These are phyloP conservation scores for Udeniomyces megalosporus DNA, from an alignment of 768 basidiomycete genomes.

Conservation along the genomic window DNA sequence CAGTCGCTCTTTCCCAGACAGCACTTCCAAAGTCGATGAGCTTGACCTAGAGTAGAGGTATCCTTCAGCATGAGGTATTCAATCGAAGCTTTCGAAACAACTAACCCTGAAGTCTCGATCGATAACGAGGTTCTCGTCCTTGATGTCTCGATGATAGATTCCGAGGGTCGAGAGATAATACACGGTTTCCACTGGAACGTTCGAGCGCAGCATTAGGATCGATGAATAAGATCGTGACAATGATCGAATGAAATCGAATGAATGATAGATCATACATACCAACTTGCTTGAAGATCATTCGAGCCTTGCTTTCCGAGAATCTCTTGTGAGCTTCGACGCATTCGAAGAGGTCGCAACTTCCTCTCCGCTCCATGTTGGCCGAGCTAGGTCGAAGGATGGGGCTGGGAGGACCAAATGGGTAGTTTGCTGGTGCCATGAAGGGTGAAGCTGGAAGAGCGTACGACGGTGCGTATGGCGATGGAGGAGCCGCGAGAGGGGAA, in stretches of 20 bases:
- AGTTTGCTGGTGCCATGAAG: not conserved
- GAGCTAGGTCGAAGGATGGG: slow-evolving; percentile 20
- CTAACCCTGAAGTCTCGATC: slow-evolving; percentile 37
- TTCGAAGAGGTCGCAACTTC: slow-evolving; percentile 86
- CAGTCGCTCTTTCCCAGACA: slow-evolving; percentile 27
- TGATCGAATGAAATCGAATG: no score
- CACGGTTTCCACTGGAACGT: slow-evolving; percentile 49
- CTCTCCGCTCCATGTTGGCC: slow-evolving; percentile 42
- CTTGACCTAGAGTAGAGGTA: no score
- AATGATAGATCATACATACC: slow-evolving; percentile 17
- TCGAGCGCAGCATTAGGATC: no score
- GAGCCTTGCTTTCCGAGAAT: slow-evolving; percentile 59
- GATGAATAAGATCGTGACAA: no score
- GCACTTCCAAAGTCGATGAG: slow-evolving; percentile 93
- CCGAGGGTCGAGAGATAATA: slow-evolving; percentile 44
- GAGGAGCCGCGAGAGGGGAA: not conserved
- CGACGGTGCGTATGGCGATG: slow-evolving; percentile 12
- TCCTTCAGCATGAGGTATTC: no score
- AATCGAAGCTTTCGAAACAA: no score
- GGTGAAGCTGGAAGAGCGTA: slow-evolving; percentile 11
- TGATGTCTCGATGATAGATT: slow-evolving; percentile 33
- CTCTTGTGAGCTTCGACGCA: slow-evolving; percentile 81
- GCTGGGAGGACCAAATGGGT: not conserved
- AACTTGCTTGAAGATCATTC: slow-evolving; percentile 71
- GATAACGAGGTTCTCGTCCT: slow-evolving; percentile 36